Evolutionary conservation across 495 filamentous ascomycete genomes (phyloP).

Genomic region (Neurospora sp.): DNA sequence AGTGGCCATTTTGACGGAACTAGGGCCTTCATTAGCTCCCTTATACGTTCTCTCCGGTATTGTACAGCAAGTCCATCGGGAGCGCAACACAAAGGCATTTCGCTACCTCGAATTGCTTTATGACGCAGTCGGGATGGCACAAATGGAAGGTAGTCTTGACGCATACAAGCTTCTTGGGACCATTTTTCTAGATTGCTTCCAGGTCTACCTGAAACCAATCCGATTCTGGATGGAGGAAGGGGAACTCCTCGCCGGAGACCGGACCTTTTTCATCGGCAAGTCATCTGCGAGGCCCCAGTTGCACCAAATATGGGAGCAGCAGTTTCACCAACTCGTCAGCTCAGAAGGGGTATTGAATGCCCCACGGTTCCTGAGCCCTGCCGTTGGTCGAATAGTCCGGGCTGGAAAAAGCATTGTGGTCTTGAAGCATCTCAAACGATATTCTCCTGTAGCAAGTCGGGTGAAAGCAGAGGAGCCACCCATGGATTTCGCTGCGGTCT

Average conservation of each 20-base stretch:
- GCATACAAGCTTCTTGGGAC: slow-evolving; percentile 50
- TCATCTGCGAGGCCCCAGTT: slow-evolving; percentile 46
- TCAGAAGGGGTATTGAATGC: slow-evolving; percentile 47
- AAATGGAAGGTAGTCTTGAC: slow-evolving; percentile 53
- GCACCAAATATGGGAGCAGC: slow-evolving; percentile 63
- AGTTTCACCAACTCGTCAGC: slow-evolving; percentile 53
- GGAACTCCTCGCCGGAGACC: slow-evolving; percentile 49
- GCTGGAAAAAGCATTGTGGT: slow-evolving; percentile 85
- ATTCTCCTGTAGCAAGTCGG: slow-evolving; percentile 11
- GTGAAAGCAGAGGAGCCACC: slow-evolving; percentile 21
- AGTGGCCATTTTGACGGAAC: slow-evolving; percentile 49
- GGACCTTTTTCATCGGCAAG: slow-evolving; percentile 64
- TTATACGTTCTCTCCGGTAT: slow-evolving; percentile 45
- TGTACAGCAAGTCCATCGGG: slow-evolving; percentile 28
- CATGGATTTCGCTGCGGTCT: slow-evolving; percentile 48
- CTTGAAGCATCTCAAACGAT: slow-evolving; percentile 51
- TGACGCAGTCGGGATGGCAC: slow-evolving; percentile 53
- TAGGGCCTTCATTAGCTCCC: slow-evolving; percentile 42
- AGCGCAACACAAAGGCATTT: slow-evolving; percentile 36
- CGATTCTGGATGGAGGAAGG: slow-evolving; percentile 80
- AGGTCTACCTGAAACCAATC: slow-evolving; percentile 71
- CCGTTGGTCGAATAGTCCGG: slow-evolving; percentile 62
- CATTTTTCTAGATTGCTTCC: slow-evolving; percentile 75
- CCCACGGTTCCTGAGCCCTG: slow-evolving; percentile 62
- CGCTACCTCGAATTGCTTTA: slow-evolving; percentile 65